A percentile compares a stretch with the other conserved stretches of the same genome.
Conservation (phyloP, 192 early-diverging fungal species). For the Coemansia sp. region DNA sequence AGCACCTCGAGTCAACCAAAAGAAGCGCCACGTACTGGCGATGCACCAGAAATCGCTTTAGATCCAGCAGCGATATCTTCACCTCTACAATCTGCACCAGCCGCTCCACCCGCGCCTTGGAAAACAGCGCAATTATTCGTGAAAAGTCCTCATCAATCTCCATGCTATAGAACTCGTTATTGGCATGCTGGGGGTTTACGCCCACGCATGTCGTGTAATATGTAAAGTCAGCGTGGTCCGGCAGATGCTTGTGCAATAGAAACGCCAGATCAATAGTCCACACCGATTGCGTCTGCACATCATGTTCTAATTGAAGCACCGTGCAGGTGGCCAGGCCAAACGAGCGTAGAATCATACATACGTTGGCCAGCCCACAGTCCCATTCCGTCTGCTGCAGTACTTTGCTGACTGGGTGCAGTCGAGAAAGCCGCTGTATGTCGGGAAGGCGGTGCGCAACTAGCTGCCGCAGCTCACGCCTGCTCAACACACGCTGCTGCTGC, state of each 20-base stretch:
- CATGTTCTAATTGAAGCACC: conserved; percentile 56
- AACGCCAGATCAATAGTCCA: conserved; percentile 93
- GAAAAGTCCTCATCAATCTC: conserved; percentile 67
- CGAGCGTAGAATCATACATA: conserved; percentile 73
- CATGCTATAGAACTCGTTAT: conserved; percentile 67
- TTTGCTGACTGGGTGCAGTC: conserved; percentile 50
- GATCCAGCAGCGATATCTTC: conserved; percentile 73
- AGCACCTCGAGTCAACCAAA: conserved; percentile 68
- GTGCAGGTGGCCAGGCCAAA: conserved; percentile 57
- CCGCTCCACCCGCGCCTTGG: conserved; percentile 63
- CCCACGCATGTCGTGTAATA: conserved; percentile 89
- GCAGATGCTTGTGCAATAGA: conserved; percentile 64
- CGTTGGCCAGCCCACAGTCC: conserved; percentile 88
- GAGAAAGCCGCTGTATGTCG: conserved; percentile 43
- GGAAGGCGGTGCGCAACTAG: conserved; percentile 28
- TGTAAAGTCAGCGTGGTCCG: conserved; percentile 71
- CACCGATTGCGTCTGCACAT: conserved; percentile 61
- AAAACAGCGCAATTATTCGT: conserved; percentile 75
- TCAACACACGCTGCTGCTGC: conserved; percentile 6
- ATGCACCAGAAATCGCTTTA: conserved; percentile 77
- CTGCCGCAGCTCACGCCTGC: conserved; percentile 31
- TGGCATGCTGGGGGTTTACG: conserved; percentile 69
- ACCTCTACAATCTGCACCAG: conserved; percentile 70
- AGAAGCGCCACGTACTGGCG: conserved; percentile 73
- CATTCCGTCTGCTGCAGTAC: conserved; percentile 57